Conservation (phyloP, 495 filamentous ascomycete species). For the Aspergillus sclerotiicarbonarius region DNA sequence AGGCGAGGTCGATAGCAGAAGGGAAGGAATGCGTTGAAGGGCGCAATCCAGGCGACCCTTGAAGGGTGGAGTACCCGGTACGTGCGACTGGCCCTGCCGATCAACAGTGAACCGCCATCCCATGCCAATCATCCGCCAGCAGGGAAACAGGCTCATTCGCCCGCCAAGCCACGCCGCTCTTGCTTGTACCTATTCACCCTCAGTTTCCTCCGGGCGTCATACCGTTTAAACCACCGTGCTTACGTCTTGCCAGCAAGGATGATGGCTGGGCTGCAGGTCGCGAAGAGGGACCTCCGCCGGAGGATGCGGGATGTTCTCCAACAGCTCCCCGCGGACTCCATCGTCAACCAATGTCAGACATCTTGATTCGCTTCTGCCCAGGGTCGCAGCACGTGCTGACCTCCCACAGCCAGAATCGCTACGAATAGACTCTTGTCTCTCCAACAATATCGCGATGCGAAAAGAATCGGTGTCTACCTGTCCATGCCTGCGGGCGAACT, state of each 20-base stretch:
- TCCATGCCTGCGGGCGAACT: constrained; percentile 89
- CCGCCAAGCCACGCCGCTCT: background rate
- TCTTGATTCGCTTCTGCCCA: constrained; percentile 3
- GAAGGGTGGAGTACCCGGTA: constrained; percentile 1
- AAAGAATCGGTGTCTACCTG: constrained; percentile 78
- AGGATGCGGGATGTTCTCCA: constrained; percentile 64
- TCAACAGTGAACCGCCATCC: constrained; percentile 16
- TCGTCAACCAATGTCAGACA: constrained; percentile 64
- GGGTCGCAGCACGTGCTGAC: constrained; percentile 18
- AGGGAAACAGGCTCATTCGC: constrained; percentile 3
- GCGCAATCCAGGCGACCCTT: constrained; percentile 13
- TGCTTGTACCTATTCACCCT: background rate
- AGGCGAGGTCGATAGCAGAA: constrained; percentile 4
- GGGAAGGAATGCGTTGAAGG: constrained; percentile 7
- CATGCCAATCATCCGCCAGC: constrained; percentile 5
- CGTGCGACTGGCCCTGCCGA: constrained; percentile 13
- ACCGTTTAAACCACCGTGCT: background rate
- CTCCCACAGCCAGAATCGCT: constrained; percentile 53
- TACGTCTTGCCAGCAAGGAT: constrained; percentile 11
- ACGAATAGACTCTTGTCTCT: constrained; percentile 57
- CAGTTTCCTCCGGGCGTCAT: background rate
- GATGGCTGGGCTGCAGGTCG: constrained; percentile 54
- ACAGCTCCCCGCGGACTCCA: constrained; percentile 53
- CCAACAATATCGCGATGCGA: constrained; percentile 67
- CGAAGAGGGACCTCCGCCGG: constrained; percentile 72